Conservation (phyloP, 352 stramenopile species). For the Blastocystis sp. region DNA sequence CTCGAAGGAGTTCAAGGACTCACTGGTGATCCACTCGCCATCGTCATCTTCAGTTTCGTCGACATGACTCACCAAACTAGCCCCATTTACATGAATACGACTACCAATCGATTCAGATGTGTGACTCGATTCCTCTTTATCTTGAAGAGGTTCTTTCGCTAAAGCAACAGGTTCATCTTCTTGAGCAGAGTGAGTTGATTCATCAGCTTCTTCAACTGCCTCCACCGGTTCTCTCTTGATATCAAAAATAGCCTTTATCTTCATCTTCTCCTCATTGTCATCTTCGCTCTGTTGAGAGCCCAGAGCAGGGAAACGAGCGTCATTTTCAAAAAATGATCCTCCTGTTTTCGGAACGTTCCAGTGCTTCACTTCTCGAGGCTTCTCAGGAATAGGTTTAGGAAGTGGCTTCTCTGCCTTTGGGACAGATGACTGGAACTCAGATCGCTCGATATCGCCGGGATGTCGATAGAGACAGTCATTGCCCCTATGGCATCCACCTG, state of each 20-base stretch:
- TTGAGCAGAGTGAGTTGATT: neutral
- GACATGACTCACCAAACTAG: neutral
- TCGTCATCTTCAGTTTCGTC: neutral
- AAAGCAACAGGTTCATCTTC: neutral
- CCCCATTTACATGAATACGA: neutral
- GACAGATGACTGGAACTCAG: neutral
- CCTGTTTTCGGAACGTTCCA: neutral
- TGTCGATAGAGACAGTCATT: constrained; percentile 20
- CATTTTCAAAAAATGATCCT: neutral
- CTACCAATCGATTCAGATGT: neutral
- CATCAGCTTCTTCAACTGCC: neutral
- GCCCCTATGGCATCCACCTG: constrained; percentile 7
- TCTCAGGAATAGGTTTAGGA: neutral
- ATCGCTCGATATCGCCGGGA: neutral
- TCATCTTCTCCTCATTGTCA: neutral
- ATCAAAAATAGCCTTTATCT: neutral
- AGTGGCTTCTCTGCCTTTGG: neutral
- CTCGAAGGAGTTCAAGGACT: neutral
- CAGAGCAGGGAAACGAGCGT: constrained; percentile 8
- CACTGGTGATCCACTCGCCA: neutral
- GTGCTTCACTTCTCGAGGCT: neutral
- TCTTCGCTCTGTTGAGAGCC: neutral
- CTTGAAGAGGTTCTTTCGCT: neutral
- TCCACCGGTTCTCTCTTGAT: neutral
- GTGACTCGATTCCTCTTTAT: neutral